Evolutionary conservation across 129 eudicot genomes (phyloP), one percentile per base, ranked within the genome.

Genomic region (Pseudognaphalium luteoalbum): DNA sequence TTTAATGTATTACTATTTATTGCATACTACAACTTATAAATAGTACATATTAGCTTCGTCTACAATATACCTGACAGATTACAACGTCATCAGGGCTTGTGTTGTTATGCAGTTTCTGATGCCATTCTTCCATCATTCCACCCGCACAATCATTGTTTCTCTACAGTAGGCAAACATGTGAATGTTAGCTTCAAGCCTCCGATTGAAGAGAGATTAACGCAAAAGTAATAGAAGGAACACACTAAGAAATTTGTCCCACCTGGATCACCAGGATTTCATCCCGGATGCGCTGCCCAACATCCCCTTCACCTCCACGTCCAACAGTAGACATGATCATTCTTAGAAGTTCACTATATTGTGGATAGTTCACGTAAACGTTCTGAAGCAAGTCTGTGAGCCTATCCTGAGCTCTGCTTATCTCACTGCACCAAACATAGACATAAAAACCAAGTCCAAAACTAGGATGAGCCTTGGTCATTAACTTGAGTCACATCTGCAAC

Each of bases 51-150:
- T 78, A 52, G 35, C 57, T 42, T 68, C 25, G 6, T 41, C 41
- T 54, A 32, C 76, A 68, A 47, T 30, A 30, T 77, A 81, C 88
- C 85, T 85, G 83, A 52, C 88, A 85, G 71, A 85, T 85, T 30
- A 85, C 80, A 62, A 85, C 88, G 2, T 85, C 88, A 81, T 85
- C 88, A 73, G 88, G 88, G 85, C 88, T 85, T 66, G 85, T 85
- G 81, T 85, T 85, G 51, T 85, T 85, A 76, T 85, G 88, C 68
- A 85, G 63, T 66, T 85, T 85, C 70, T 85, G 88, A 81, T 85
- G 88, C 88, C 88, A 85, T 59, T 85, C 88, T 77, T 81, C 85
- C 88, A 85, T 85, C 88, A 85, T 85, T 67, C 88, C 88, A 64
- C 85, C 85, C 51, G 81, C 84, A 77, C 88, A 85, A 64, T 85